Percentiles rank a stretch among this genome's conserved stretches.
Conservation (phyloP, 2,329 filamentous ascomycete genomes). For the Cephalotrichum gorgonifer region DNA sequence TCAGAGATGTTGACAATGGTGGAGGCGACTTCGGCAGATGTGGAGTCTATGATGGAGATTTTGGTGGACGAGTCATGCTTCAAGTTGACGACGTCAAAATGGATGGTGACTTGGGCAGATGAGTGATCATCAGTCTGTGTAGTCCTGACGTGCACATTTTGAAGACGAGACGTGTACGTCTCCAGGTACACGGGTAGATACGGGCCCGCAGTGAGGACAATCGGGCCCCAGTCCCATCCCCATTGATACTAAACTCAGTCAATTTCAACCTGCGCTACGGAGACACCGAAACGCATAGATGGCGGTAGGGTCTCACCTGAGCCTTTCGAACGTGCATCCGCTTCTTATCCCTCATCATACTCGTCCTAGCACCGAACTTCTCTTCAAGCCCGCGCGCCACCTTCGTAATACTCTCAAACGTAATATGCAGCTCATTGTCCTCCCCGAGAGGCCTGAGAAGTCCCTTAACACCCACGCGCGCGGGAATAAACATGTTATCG, state of each 20-base stretch:
- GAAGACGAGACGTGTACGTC: constrained; percentile 46
- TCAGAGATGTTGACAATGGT: too few species aligned
- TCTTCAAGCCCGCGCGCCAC: not conserved
- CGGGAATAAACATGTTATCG: constrained; percentile 55
- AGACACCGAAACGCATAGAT: too few species aligned
- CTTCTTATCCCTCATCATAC: too few species aligned
- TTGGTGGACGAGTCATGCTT: constrained; percentile 15
- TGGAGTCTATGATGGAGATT: constrained; percentile 12
- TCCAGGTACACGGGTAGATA: constrained; percentile 61
- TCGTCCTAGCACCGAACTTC: not conserved
- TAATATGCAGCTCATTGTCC: constrained; percentile 40
- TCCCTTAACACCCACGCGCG: constrained; percentile 40
- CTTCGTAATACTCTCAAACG: constrained; percentile 43
- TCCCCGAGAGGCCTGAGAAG: constrained; percentile 21
- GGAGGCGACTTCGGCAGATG: constrained; percentile 13
- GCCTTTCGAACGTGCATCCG: constrained; percentile 49
- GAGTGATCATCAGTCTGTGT: too few species aligned
- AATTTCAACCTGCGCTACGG: not conserved
- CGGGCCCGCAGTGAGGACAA: constrained; percentile 50
- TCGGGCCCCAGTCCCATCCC: constrained; percentile 64
- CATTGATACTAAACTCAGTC: constrained; percentile 41
- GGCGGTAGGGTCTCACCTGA: constrained; percentile 26
- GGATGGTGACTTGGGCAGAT: too few species aligned
- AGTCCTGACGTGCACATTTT: constrained; percentile 41
- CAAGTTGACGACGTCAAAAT: constrained; percentile 18